phyloP scores from a whole-genome alignment of 192 early-diverging fungal species.

The Gamsiella multidivaricata region DNA sequence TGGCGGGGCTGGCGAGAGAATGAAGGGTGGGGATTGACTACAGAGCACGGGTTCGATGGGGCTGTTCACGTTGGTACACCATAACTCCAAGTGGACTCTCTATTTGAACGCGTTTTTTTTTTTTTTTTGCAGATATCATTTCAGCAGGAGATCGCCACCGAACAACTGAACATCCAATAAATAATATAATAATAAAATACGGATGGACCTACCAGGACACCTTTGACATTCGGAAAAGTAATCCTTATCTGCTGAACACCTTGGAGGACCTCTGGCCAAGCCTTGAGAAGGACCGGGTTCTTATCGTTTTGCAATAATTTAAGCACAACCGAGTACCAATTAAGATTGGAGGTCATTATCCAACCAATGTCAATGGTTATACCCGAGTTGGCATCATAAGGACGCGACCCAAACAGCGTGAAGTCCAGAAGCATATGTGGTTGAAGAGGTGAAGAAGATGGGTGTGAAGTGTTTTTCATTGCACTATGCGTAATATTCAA shows the following conservation, averaged over 20 bases:
- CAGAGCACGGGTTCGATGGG: neutral
- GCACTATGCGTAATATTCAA: no score
- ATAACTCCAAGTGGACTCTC: constrained; percentile 26
- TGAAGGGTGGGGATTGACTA: constrained; percentile 10
- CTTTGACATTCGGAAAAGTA: neutral
- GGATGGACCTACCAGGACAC: no score
- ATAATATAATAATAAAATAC: no score
- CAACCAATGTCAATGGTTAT: neutral
- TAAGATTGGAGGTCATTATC: neutral
- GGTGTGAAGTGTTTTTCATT: no score
- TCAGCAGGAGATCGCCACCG: no score
- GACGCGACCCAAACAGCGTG: neutral
- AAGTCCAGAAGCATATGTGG: neutral
- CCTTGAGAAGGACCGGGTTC: no score
- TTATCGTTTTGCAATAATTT: neutral
- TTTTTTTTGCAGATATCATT: no score
- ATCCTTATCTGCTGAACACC: neutral
- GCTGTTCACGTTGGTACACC: neutral
- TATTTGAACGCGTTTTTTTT: no score
- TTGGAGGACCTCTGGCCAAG: no score
- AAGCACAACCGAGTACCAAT: neutral
- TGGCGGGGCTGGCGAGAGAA: neutral
- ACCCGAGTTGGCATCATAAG: neutral
- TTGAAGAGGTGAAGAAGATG: no score
- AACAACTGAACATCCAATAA: no score